Evolutionary conservation across 176 grass and related monocot species (phyloP), one percentile per base, ranked within the genome.

Genomic region (Hsuehochloa calcarea): DNA sequence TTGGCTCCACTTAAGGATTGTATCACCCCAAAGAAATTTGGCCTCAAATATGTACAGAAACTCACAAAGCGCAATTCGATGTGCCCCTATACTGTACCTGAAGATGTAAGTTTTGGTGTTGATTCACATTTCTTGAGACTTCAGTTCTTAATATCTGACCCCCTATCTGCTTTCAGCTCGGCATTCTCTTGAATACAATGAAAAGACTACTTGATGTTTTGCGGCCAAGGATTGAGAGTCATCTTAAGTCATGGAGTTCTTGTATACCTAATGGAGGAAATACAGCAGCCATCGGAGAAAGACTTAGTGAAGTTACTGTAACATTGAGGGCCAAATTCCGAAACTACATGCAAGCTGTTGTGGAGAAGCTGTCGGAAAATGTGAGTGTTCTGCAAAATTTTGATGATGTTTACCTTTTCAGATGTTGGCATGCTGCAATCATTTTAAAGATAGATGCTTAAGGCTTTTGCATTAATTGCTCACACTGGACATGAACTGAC

Each of bases 131-230:
- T 75, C n/a, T 49, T 65, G 19, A 46, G 41, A 74, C 43, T 80
- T 84, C 16, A 76, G 16, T 64, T 65, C 25, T 75, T 80, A 35
- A 10, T 70, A n/a, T 89, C 80, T 89, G 43, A 62, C 41, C 22
- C 44, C 35, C 8, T 72, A 8, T 76, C 43, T 83, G 49, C 70
- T 90, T 88, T 75, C 88, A 98, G 96, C 70, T 99, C 65, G 96
- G 96, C 31, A 85, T 99, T 89, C 86, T 99, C 54, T 94, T 99
- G 90, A 99, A 99, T 81, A 94, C 96, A 79, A 92, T 99, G 90
- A 99, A 95, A 89, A 91, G 96, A 67, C 65, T 99, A 65, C 82
- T 99, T 79, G 96, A 99, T 85, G 82, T 94, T 69, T 85, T 96
- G 46, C 88, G 92, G 44, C 96, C 93, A 67, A 88, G 84, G 49